These are phyloP conservation scores for Synchytrium microbalum DNA, from an alignment of 371 early-diverging fungal species.

Conservation along the genomic window DNA sequence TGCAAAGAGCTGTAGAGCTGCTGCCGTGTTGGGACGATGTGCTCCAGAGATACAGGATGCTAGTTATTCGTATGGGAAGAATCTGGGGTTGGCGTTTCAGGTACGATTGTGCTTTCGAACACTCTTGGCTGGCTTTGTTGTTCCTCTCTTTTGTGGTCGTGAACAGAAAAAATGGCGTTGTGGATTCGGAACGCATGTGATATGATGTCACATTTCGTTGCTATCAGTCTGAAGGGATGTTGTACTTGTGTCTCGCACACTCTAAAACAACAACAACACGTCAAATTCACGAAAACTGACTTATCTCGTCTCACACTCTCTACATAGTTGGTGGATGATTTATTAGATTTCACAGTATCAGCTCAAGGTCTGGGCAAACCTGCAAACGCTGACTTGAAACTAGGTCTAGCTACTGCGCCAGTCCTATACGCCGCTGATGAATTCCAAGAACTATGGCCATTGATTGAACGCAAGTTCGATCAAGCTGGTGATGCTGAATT, in stretches of 20 bases:
- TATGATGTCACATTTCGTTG: not conserved
- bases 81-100: slow-evolving; percentile 92
- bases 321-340: slow-evolving; percentile 76
- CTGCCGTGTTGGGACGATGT: slow-evolving; percentile 78
- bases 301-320: not conserved
- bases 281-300: too few relatives aligned
- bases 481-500: slow-evolving; percentile 31
- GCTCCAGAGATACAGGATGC: slow-evolving; percentile 59
- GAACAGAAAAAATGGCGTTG: not conserved
- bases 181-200: not conserved
- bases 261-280: too few relatives aligned
- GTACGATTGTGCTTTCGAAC: slow-evolving; percentile 28
- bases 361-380: slow-evolving; percentile 83
- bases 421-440: slow-evolving; percentile 87
- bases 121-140: slow-evolving; percentile 3
- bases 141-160: not conserved
- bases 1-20: slow-evolving; percentile 83
- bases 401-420: slow-evolving; percentile 88
- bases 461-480: slow-evolving; percentile 79
- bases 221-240: not conserved
- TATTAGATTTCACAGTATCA: slow-evolving; percentile 79
- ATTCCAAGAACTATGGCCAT: slow-evolving; percentile 70
- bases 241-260: slow-evolving; percentile 1
- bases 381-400: slow-evolving; percentile 73
- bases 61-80: slow-evolving; percentile 76